Evolutionary conservation across 495 filamentous ascomycete species (phyloP).

Genomic region (Pyrenopolyporus hunteri): DNA sequence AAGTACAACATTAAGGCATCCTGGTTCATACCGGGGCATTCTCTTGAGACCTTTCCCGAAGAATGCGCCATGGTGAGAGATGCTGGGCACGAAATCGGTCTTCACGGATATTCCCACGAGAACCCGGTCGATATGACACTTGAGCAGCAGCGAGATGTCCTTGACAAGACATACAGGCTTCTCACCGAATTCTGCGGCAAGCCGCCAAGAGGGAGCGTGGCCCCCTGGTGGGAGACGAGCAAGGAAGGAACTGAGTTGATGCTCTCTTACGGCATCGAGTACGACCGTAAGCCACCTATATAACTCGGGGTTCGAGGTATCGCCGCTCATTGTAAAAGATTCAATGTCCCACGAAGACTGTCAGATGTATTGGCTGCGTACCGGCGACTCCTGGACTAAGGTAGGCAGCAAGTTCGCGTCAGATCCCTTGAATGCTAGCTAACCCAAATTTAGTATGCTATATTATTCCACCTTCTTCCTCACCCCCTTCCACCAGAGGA

Average conservation of each 20-base stretch:
- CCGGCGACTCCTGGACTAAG: slow-evolving; percentile 53
- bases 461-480: not conserved
- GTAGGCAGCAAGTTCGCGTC: not conserved
- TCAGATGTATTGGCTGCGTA: slow-evolving; percentile 61
- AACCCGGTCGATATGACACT: slow-evolving; percentile 74
- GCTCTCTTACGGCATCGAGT: slow-evolving; percentile 70
- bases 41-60: slow-evolving; percentile 77
- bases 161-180: slow-evolving; percentile 77
- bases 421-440: not conserved
- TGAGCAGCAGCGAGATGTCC: slow-evolving; percentile 75
- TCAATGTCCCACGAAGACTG: slow-evolving; percentile 62
- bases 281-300: no score
- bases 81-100: slow-evolving; percentile 78
- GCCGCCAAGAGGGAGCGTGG: slow-evolving; percentile 71
- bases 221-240: slow-evolving; percentile 71
- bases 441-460: not conserved
- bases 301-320: no score
- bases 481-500: not conserved
- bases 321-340: no score
- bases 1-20: slow-evolving; percentile 84
- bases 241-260: slow-evolving; percentile 71
- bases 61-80: slow-evolving; percentile 77
- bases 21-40: slow-evolving; percentile 85
- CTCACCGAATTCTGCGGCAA: slow-evolving; percentile 78
- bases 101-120: slow-evolving; percentile 78